A percentile compares a stretch with the other conserved stretches of the same genome.
Conservation (phyloP, 306 rosid genomes). For the Lathyrus aphaca region DNA sequence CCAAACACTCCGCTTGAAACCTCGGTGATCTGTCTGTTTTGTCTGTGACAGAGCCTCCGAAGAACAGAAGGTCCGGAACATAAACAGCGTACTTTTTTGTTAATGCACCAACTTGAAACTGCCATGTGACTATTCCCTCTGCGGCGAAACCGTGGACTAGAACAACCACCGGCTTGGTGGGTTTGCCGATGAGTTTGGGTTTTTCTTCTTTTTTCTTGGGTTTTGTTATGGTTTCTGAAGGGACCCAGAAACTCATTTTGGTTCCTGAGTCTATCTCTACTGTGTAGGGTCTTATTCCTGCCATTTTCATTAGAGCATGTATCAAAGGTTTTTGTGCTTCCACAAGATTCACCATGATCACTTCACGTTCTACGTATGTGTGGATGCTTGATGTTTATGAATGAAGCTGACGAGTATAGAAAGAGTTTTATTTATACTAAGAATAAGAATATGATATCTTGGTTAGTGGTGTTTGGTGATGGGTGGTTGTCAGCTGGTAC, state of each 20-base stretch:
- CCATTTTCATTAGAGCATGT: constrained; percentile 81
- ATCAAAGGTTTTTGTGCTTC: constrained; percentile 70
- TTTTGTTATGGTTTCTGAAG: constrained; percentile 55
- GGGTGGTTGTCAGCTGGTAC: constrained; percentile 45
- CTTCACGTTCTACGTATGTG: too few species aligned
- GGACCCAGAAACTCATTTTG: constrained; percentile 81
- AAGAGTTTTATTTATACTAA: constrained; percentile 1
- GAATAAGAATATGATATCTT: not conserved
- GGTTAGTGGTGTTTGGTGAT: constrained; percentile 48
- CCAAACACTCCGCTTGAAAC: constrained; percentile 80
- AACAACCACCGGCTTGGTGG: constrained; percentile 73
- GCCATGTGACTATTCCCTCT: constrained; percentile 94
- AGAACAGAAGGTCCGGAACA: constrained; percentile 82
- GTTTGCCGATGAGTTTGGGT: constrained; percentile 24
- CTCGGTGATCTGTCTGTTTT: constrained; percentile 58
- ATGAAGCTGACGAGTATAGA: not conserved
- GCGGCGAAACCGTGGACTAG: constrained; percentile 80
- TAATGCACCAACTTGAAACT: constrained; percentile 76
- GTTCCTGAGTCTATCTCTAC: constrained; percentile 84
- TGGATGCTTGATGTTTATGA: not conserved
- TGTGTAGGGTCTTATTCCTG: constrained; percentile 68
- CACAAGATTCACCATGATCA: constrained; percentile 73
- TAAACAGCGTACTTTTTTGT: constrained; percentile 73
- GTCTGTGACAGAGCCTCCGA: constrained; percentile 66
- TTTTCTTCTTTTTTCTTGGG: constrained; percentile 46